These are phyloP conservation scores for Suillus plorans DNA, from an alignment of 768 basidiomycete species.

Conservation along the genomic window DNA sequence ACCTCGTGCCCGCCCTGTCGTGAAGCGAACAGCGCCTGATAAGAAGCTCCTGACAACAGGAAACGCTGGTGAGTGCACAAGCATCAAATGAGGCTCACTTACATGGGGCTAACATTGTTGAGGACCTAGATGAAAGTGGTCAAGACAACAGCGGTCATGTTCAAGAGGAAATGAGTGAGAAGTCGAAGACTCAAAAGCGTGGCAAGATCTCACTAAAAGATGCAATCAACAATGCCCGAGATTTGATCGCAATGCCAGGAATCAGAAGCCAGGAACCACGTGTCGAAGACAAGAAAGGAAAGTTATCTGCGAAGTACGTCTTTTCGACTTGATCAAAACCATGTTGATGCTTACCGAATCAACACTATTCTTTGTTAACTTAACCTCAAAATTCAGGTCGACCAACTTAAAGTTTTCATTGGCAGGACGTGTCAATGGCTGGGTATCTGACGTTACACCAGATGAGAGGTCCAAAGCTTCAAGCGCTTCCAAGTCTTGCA, in stretches of 20 bases:
- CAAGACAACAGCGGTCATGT: background rate
- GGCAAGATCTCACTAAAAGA: background rate
- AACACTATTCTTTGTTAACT: constrained; percentile 6
- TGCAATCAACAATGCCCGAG: background rate
- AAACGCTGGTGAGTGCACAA: background rate
- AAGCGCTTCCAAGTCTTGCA: background rate
- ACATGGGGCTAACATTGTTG: background rate
- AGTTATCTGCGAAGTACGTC: background rate
- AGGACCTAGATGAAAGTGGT: background rate
- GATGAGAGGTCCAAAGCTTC: background rate
- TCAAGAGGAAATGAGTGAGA: background rate
- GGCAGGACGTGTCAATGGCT: background rate
- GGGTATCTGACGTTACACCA: background rate
- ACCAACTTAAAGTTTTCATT: background rate
- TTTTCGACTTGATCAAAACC: background rate
- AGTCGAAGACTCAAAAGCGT: background rate
- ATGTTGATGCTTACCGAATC: constrained; percentile 11
- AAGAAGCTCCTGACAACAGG: background rate
- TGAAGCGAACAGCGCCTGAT: background rate
- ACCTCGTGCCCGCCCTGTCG: background rate
- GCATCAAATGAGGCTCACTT: background rate
- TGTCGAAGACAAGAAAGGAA: background rate
- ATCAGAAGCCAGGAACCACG: background rate
- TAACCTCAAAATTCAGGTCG: background rate
- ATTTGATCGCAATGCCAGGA: background rate